Evolutionary conservation across 176 grass and related monocot genomes (phyloP).

Genomic region (Thinopyrum elongatum): DNA sequence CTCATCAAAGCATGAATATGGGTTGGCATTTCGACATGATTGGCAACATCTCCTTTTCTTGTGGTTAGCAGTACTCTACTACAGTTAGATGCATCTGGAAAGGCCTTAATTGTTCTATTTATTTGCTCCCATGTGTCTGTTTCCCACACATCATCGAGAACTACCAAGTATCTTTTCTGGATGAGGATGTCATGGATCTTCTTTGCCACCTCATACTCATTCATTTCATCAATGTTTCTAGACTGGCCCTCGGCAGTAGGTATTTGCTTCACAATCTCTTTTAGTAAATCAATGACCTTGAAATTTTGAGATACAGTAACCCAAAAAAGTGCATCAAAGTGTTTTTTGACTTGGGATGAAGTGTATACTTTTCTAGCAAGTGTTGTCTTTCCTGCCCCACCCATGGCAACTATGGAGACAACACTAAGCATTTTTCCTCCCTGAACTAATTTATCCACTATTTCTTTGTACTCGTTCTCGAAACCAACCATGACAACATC

Average conservation of each 20-base stretch:
- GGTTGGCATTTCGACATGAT: neutral
- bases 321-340: neutral
- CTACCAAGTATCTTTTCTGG: neutral
- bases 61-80: constrained; percentile 2
- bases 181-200: neutral
- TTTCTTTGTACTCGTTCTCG: neutral
- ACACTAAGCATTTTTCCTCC: neutral
- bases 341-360: neutral
- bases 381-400: neutral
- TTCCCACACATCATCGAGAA: neutral
- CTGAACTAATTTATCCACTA: neutral
- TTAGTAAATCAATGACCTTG: neutral
- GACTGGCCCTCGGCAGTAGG: rapidly evolving
- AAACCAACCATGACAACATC: neutral
- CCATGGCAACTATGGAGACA: neutral
- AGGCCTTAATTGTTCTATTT: neutral
- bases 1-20: neutral
- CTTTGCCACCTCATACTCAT: neutral
- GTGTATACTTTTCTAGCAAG: neutral
- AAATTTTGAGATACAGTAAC: neutral
- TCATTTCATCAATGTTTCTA: neutral
- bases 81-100: neutral
- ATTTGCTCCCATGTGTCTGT: neutral
- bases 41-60: neutral
- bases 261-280: neutral